phyloP scores from a whole-genome alignment of 2,329 filamentous ascomycete genomes.

The Botryotinia narcissicola region DNA sequence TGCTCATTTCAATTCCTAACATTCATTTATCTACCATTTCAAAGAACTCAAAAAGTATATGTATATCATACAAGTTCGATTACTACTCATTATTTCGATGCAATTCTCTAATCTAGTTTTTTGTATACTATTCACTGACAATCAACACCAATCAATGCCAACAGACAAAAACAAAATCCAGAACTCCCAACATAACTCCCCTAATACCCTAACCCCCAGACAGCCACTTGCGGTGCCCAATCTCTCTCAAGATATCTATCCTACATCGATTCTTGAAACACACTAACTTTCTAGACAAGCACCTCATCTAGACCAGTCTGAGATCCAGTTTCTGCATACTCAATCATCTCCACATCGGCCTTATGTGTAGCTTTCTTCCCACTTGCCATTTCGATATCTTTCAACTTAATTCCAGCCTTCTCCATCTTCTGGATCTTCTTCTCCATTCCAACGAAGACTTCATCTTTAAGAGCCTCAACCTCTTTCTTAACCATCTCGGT shows the following conservation, averaged over 20 bases:
- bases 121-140: neutral
- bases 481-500: neutral
- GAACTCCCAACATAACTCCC: neutral
- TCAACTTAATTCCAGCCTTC: neutral
- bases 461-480: neutral
- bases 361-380: slow-evolving; percentile 1
- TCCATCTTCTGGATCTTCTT: neutral
- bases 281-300: neutral
- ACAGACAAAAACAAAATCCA: neutral
- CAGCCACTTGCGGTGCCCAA: neutral
- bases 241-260: neutral
- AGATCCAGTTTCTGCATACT: slow-evolving; percentile 8
- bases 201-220: neutral
- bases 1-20: neutral
- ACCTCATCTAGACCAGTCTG: neutral
- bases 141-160: neutral
- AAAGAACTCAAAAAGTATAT: neutral
- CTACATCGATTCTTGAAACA: neutral
- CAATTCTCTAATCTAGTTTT: too few species aligned
- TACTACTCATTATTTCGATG: neutral
- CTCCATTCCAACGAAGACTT: neutral
- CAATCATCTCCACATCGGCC: neutral
- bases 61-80: neutral
- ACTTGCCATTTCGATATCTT: slow-evolving; percentile 5
- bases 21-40: neutral